Evolutionary conservation across 108 stramenopile species (phyloP).

Genomic region (Phaeodactylum tricornutum): DNA sequence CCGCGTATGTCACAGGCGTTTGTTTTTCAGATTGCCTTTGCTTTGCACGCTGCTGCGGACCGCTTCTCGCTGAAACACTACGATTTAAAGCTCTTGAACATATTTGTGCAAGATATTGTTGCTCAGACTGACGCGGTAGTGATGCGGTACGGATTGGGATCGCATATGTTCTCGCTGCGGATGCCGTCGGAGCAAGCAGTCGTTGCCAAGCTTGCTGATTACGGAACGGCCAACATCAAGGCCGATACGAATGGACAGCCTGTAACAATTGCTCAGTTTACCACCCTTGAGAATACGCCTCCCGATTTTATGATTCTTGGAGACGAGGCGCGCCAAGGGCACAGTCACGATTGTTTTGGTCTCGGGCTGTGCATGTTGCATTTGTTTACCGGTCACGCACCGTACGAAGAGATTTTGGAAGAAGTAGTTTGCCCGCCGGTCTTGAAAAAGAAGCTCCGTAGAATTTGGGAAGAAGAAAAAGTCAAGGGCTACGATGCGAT

Average conservation of each 20-base stretch:
- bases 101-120: constrained; percentile 56
- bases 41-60: constrained; percentile 80
- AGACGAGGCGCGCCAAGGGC: constrained; percentile 74
- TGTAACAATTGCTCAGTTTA: constrained; percentile 87
- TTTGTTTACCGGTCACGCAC: constrained; percentile 88
- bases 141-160: constrained; percentile 77
- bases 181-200: constrained; percentile 39
- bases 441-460: constrained; percentile 45
- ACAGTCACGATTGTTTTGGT: constrained; percentile 87
- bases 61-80: constrained; percentile 88
- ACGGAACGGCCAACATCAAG: constrained; percentile 87
- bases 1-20: constrained; percentile 37
- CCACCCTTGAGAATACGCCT: constrained; percentile 97
- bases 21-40: constrained; percentile 93
- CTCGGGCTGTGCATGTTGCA: constrained; percentile 93
- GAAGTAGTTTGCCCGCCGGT: constrained; percentile 69
- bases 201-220: constrained; percentile 95
- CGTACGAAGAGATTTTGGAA: constrained; percentile 96
- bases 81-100: constrained; percentile 97
- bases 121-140: constrained; percentile 24
- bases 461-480: constrained; percentile 71
- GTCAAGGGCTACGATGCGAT: constrained; percentile 43
- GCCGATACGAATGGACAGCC: constrained; percentile 67
- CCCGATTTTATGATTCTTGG: constrained; percentile 89
- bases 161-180: constrained; percentile 52